Base-by-base conservation (phyloP, 139 green algal genomes). In the Micractinium conductrix region DNA sequence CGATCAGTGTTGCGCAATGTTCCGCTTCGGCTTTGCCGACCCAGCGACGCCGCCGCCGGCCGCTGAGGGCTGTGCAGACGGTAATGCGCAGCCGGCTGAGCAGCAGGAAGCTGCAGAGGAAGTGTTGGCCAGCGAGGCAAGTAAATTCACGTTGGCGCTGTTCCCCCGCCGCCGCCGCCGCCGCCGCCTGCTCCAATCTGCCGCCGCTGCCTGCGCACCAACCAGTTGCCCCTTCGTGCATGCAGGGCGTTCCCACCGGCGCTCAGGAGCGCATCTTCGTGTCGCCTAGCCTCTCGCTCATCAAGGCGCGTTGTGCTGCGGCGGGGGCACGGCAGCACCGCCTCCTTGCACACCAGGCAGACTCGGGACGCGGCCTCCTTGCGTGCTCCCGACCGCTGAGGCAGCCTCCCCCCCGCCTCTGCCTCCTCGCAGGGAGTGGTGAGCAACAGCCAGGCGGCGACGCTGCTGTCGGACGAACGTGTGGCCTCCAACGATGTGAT, bases 401-500 rank as follows among this genome's bases (percentile, higher is more conserved):
- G 1, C 30, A 24, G 14, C n/a, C 33, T 26, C 10, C 16, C 40
- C 22, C 70, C 55, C 42, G 26, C 30, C 19, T 22, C 60, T 40
- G 17, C 17, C 16, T 28, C 5, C 33, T 2, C 45, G 79, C 79
- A 85, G 79, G 65, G 79, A 4, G 48, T 78, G 67, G 69, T 85
- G 28, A 79, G 67, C 79, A 87, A 74, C 24, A 30, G 38, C 2
- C 65, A 84, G 55, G 71, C 78, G 10, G 78, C 72, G 14, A 58
- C 12, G 22, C 33, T 80, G 62, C 68, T 88, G 60, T 53, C 44
- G 28, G 50, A 69, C 24, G 33, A 71, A 7, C 42, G 76, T 16
- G 81, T 72, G 4, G 81, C 44, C 28, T 53, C 63, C 9, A 87
- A 75, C 24, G 86, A 90, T 58, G n/a, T 90, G 40, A 73, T 90